These are phyloP conservation scores for Fusarium sp. DNA, from an alignment of 2,329 filamentous ascomycete species.

Conservation along the genomic window DNA sequence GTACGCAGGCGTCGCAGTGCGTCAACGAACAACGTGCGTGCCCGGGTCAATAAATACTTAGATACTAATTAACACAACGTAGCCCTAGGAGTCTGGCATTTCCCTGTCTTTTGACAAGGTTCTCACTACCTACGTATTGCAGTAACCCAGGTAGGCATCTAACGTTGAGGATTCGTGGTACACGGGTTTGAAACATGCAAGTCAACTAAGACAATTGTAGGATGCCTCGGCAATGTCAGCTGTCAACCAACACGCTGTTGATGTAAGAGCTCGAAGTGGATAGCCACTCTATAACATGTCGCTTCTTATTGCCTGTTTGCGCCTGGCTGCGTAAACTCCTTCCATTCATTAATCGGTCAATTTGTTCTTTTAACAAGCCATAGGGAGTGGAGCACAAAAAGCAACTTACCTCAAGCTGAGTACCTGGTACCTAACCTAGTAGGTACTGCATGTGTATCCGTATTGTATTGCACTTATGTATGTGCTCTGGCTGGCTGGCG, in stretches of 20 bases:
- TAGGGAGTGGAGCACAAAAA: conserved; percentile 16
- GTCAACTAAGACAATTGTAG: conserved; percentile 29
- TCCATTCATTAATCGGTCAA: conserved; percentile 1
- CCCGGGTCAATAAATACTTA: background rate
- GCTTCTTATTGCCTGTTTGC: background rate
- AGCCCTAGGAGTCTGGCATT: background rate
- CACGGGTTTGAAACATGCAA: background rate
- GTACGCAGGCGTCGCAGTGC: background rate
- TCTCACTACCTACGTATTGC: background rate
- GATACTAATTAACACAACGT: background rate
- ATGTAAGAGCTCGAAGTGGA: background rate
- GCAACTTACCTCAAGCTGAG: conserved; percentile 18
- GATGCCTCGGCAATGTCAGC: conserved; percentile 35
- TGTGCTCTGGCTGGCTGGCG: background rate
- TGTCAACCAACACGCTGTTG: background rate
- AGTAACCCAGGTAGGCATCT: background rate
- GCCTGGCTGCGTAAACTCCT: conserved; percentile 19
- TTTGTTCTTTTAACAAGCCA: background rate
- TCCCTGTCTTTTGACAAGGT: conserved; percentile 4
- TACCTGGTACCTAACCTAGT: too few species aligned
- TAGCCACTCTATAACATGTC: background rate
- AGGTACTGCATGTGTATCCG: background rate
- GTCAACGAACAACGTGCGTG: background rate
- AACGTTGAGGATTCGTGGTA: background rate
- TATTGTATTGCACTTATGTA: background rate